Conservation (phyloP, 2,329 filamentous ascomycete species). For the Venturia nashicola region DNA sequence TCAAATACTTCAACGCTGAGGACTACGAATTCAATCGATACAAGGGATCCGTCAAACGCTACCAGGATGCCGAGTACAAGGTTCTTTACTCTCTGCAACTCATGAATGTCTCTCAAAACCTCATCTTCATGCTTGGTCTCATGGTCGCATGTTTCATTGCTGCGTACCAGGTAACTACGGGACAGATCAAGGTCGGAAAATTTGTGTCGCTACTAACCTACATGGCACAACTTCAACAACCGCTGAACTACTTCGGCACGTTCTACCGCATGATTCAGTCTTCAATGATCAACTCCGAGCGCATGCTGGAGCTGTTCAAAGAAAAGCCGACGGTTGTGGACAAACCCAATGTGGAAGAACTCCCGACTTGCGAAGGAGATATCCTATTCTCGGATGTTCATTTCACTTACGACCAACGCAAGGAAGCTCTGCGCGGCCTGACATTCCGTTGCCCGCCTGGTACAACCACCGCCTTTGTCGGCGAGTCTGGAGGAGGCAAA, state of each 20-base stretch:
- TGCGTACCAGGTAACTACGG: conserved; percentile 55
- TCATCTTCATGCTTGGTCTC: conserved; percentile 51
- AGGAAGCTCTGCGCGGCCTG: conserved; percentile 71
- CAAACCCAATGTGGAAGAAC: conserved; percentile 46
- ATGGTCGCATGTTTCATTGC: conserved; percentile 59
- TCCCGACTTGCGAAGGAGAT: conserved; percentile 63
- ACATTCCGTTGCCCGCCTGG: conserved; percentile 78
- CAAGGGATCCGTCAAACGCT: conserved; percentile 41
- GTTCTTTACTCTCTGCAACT: conserved; percentile 44
- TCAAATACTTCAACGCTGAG: conserved; percentile 54
- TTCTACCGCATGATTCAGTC: conserved; percentile 96
- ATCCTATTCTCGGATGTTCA: conserved; percentile 81
- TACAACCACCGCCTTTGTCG: conserved; percentile 90
- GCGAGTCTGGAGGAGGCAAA: conserved; percentile 93
- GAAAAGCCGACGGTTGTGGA: conserved; percentile 88
- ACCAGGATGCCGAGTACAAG: conserved; percentile 44
- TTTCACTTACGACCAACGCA: conserved; percentile 81
- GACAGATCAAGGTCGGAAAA: conserved; percentile 48
- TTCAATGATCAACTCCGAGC: conserved; percentile 93
- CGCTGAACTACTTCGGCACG: conserved; percentile 69
- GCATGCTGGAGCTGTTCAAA: conserved; percentile 90
- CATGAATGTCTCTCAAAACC: conserved; percentile 50
- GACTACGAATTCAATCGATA: conserved; percentile 46
- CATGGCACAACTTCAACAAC: conserved; percentile 60
- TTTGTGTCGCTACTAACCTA: conserved; percentile 63